Evolutionary conservation across 2,329 filamentous ascomycete species (phyloP).

Genomic region (Pseudogymnoascus sp.): DNA sequence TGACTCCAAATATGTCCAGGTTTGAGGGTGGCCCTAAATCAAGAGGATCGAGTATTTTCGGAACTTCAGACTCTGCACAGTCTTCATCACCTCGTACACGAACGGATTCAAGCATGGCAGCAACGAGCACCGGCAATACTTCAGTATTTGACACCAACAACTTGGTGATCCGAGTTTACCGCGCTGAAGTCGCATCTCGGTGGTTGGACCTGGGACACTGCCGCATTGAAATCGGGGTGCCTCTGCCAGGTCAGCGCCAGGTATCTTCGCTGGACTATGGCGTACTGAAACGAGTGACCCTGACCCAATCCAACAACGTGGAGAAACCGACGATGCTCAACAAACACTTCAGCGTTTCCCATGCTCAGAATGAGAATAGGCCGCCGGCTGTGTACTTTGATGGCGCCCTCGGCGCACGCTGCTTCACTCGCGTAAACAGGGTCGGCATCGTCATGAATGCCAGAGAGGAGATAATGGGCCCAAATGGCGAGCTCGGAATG

Average conservation of each 20-base stretch:
- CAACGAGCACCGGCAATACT: slow-evolving; percentile 35
- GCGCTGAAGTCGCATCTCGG: slow-evolving; percentile 65
- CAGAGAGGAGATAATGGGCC: slow-evolving; percentile 24
- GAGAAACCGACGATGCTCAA: slow-evolving; percentile 36
- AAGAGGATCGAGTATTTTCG: slow-evolving; percentile 50
- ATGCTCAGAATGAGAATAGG: not conserved
- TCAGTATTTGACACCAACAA: slow-evolving; percentile 62
- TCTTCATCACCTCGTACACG: slow-evolving; percentile 20
- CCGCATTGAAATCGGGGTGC: slow-evolving; percentile 69
- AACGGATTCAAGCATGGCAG: slow-evolving; percentile 21
- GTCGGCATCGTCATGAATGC: slow-evolving; percentile 22
- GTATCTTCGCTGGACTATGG: slow-evolving; percentile 54
- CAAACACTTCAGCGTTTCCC: not conserved
- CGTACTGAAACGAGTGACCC: slow-evolving; percentile 76
- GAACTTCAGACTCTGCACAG: slow-evolving; percentile 34
- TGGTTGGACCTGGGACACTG: slow-evolving; percentile 92
- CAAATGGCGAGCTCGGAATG: slow-evolving; percentile 22
- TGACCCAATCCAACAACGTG: slow-evolving; percentile 54
- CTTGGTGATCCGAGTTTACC: slow-evolving; percentile 78
- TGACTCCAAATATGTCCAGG: slow-evolving; percentile 34
- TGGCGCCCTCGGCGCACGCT: slow-evolving; percentile 57
- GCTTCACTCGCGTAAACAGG: slow-evolving; percentile 20
- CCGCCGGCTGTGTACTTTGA: slow-evolving; percentile 62
- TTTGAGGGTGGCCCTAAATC: slow-evolving; percentile 18
- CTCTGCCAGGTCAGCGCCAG: slow-evolving; percentile 53